Base-by-base conservation (phyloP, 2,329 filamentous ascomycete genomes). In the Thelonectria blattea region DNA sequence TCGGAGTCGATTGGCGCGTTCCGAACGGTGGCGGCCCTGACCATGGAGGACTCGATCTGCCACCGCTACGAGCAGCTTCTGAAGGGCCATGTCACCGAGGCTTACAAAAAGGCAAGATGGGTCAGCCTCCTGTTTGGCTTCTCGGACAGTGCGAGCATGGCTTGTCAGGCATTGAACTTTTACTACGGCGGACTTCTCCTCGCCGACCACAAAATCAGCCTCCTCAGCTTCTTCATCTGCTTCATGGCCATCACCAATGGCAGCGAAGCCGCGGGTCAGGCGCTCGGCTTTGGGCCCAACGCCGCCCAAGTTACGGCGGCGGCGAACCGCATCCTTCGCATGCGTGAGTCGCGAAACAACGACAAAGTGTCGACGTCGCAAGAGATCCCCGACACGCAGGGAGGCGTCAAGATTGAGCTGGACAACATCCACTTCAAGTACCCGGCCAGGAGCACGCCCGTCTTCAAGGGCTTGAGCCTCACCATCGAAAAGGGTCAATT, bases 1-100 rank as follows among this genome's bases (percentile, higher is more conserved):
- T 85, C 89, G 1, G 91, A 93, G 72, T 85, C 89, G 4, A 90
- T 93, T 42, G 83, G 87, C 1, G 90, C 90, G 0, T 91, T 91
- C 72, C 83, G 90, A 10, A 93, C 91, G 0, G 90, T 93, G 5
- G 79, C 88, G 0, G 83, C 88, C 1, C 79, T 93, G 17, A 90
- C 88, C 1, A 84, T 93, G 69, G 90, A 93, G 71, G 81, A 87
- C 58, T 78, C 81, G 14, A 91, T 92, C 60, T 80, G 83, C 43
- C 70, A 80, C 3, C 83, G 88, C 34, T 93, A 92, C 67, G 76
- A 84, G 17, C 71, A 63, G 0, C 79, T 92, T 3, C 81, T 92
- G 9, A 73, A 75, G 4, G 73, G 79, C 1, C 90, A 92, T 68
- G 84, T 90, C 14, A 74, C 68, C 2, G 73, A 78, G 3, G 88